Evolutionary conservation across 1,284 basidiomycete species (phyloP).

Genomic region (Farysia itapuensis): DNA sequence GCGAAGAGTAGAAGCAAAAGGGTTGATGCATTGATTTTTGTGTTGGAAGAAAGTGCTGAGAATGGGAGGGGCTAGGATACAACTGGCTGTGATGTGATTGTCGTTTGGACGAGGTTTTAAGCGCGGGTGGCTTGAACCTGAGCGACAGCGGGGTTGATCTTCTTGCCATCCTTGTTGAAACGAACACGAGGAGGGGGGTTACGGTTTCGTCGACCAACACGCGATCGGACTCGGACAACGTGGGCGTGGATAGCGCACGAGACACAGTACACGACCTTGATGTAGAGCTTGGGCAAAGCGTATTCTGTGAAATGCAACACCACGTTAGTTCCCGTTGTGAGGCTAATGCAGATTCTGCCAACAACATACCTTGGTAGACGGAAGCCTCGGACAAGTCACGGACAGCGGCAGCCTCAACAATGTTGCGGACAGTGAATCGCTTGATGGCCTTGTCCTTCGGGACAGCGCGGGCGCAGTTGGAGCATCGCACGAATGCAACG

Average conservation of each 20-base stretch:
- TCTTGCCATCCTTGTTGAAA: conserved; percentile 95
- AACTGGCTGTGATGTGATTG: no score
- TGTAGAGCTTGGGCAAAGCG: conserved; percentile 95
- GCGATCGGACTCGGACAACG: conserved; percentile 62
- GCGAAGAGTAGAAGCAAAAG: no score
- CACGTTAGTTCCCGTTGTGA: no score
- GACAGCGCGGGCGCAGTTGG: conserved; percentile 77
- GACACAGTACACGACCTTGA: conserved; percentile 98
- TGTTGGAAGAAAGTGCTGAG: no score
- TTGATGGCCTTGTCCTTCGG: conserved; percentile 95
- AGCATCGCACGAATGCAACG: conserved; percentile 90
- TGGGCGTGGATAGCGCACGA: conserved; percentile 99
- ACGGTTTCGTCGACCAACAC: conserved; percentile 57
- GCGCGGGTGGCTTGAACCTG: conserved; percentile 38
- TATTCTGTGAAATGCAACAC: no score
- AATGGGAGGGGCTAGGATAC: no score
- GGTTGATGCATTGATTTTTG: no score
- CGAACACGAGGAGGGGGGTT: conserved; percentile 86
- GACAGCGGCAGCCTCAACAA: conserved; percentile 97
- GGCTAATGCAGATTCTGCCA: no score
- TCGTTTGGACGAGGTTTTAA: conserved; percentile 7
- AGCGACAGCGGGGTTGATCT: conserved; percentile 57
- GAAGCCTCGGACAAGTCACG: conserved; percentile 95
- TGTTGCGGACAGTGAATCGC: conserved; percentile 98
- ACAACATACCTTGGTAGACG: conserved; percentile 79